Conservation (phyloP, 768 basidiomycete genomes). For the Serendipita sp. region DNA sequence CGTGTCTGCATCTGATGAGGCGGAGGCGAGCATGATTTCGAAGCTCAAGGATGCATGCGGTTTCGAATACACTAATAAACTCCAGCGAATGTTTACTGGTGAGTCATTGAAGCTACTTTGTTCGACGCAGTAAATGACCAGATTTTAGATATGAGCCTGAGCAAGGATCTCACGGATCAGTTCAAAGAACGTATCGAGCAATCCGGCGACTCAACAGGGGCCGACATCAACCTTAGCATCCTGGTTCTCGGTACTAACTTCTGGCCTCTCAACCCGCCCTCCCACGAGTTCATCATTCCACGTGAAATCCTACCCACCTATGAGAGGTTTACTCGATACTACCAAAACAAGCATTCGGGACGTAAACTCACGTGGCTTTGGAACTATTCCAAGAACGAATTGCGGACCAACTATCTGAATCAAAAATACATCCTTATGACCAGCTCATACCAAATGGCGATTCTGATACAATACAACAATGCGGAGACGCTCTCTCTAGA, state of each 20-base stretch:
- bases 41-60: slow-evolving; percentile 95
- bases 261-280: slow-evolving; percentile 81
- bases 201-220: slow-evolving; percentile 52
- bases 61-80: slow-evolving; percentile 91
- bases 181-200: slow-evolving; percentile 90
- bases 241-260: slow-evolving; percentile 93
- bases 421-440: slow-evolving; percentile 96
- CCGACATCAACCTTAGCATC: slow-evolving; percentile 80
- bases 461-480: slow-evolving; percentile 88
- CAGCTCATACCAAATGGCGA: slow-evolving; percentile 86
- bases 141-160: slow-evolving; percentile 74
- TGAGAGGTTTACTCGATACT: slow-evolving; percentile 84
- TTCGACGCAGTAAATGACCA: not conserved
- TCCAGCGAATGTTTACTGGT: slow-evolving; percentile 96
- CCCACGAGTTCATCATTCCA: slow-evolving; percentile 79
- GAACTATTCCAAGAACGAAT: slow-evolving; percentile 96
- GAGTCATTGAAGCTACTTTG: slow-evolving; percentile 8
- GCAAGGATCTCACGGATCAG: slow-evolving; percentile 86
- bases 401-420: slow-evolving; percentile 80
- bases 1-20: slow-evolving; percentile 88
- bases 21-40: slow-evolving; percentile 94
- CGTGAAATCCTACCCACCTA: slow-evolving; percentile 74
- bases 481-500: slow-evolving; percentile 72
- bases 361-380: slow-evolving; percentile 96
- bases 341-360: slow-evolving; percentile 84